phyloP scores from a whole-genome alignment of 768 basidiomycete species.

The Austroboletus festivus region DNA sequence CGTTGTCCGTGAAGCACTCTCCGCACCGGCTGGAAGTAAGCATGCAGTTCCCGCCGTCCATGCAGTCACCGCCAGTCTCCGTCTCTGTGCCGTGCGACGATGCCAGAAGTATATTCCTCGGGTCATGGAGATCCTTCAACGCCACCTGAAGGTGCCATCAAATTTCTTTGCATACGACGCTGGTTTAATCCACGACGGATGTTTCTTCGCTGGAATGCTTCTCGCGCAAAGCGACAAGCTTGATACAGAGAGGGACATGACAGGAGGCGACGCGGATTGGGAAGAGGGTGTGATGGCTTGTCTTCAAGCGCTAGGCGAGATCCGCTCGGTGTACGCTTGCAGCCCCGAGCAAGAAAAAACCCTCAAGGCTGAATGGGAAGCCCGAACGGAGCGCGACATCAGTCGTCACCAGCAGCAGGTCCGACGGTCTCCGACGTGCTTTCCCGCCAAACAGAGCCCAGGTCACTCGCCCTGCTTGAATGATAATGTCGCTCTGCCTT shows the following conservation, averaged over 20 bases:
- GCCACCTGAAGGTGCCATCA: constrained; percentile 40
- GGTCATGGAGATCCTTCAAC: constrained; percentile 50
- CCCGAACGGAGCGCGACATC: constrained; percentile 32
- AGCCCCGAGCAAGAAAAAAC: constrained; percentile 69
- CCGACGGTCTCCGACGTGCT: constrained; percentile 22
- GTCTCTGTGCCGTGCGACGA: constrained; percentile 43
- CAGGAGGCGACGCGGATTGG: constrained; percentile 28
- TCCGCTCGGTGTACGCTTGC: constrained; percentile 80
- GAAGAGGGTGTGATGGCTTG: constrained; percentile 46
- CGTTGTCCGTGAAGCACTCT: constrained; percentile 77
- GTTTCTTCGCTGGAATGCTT: constrained; percentile 81
- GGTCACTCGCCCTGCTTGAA: constrained; percentile 28
- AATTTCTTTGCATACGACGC: constrained; percentile 83
- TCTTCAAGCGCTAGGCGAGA: constrained; percentile 70
- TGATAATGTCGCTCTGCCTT: constrained; percentile 19
- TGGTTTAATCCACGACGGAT: constrained; percentile 82
- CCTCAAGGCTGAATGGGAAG: constrained; percentile 48
- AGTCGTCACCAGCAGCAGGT: constrained; percentile 26
- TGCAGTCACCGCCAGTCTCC: constrained; percentile 45
- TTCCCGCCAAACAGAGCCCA: constrained; percentile 24
- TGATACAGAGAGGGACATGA: constrained; percentile 14
- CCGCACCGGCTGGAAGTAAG: constrained; percentile 39
- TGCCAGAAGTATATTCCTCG: constrained; percentile 50
- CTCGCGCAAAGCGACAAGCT: constrained; percentile 56
- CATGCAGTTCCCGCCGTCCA: constrained; percentile 45